Percentiles rank a stretch among this genome's conserved stretches.
These are phyloP conservation scores for Ehretia macrophylla DNA, from an alignment of 257 asterid species.

Conservation along the genomic window DNA sequence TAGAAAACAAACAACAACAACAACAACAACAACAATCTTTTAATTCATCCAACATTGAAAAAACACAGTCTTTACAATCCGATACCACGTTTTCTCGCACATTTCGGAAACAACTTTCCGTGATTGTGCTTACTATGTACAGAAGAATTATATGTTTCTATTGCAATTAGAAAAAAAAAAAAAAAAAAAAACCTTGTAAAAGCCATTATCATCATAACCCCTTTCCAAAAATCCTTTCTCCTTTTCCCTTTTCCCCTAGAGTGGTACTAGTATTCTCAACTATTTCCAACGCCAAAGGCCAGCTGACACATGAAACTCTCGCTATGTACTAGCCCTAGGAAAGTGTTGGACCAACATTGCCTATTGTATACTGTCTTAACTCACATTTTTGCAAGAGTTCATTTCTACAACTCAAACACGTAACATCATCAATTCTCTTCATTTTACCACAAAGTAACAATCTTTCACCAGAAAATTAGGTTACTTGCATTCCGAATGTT, in stretches of 20 bases:
- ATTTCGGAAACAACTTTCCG: neutral
- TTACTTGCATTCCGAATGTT: neutral
- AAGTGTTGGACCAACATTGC: too few species aligned
- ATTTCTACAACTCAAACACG: neutral
- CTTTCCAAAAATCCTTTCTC: too few species aligned
- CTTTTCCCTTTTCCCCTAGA: too few species aligned
- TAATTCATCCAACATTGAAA: neutral
- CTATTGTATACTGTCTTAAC: too few species aligned
- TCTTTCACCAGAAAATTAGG: neutral
- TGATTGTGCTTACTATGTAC: neutral
- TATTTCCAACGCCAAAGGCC: too few species aligned
- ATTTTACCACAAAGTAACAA: neutral
- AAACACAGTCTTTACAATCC: neutral
- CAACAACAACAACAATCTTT: too few species aligned
- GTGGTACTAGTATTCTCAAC: too few species aligned
- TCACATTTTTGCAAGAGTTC: too few species aligned
- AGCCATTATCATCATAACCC: neutral
- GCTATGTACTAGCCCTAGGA: too few species aligned
- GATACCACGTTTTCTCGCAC: neutral
- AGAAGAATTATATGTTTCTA: neutral
- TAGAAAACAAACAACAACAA: too few species aligned
- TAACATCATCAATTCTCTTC: neutral
- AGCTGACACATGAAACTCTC: too few species aligned
- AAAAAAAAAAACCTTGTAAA: too few species aligned
- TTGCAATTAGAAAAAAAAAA: neutral